Base-by-base conservation (phyloP, 177 flowering plant genomes). In the Vitis hybrid region DNA sequence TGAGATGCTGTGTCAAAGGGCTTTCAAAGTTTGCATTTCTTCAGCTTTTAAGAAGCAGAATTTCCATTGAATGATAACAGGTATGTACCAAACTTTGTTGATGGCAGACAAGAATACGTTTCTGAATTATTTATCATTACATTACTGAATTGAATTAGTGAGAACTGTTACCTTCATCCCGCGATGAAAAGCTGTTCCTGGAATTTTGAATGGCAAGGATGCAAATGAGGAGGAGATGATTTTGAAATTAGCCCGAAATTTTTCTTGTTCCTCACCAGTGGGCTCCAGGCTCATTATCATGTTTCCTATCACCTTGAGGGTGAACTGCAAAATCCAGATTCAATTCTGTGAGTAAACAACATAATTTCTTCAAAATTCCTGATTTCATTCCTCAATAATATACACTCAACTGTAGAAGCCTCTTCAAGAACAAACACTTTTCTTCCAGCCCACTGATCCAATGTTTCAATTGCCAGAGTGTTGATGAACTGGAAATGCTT, bases 271-370 rank as follows among this genome's bases (percentile, higher is more conserved):
- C 63, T 80, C 85, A 0, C 90, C 89, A 1, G 70, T 76, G 11
- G 92, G 90, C 72, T 88, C 90, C 52, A 87, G 74, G 83, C 92
- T 85, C 85, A 88, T 85, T 60, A 88, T 78, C 87, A 87, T 85
- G 79, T 85, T 74, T 52, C 93, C 84, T 46, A 87, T 89, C 58
- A 85, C 89, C 74, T 85, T 83, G 49, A 89, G 78, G n/a, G 91
- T 87, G 75, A 87, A 89, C 93, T 89, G 88, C 82, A 82, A 46
- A 74, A 57, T 32, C 2, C 11, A 71, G 24, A 55, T 9, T 35
- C 2, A 10, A 27, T 8, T 52, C 14, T 4, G 24, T 3, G n/a
- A 21, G 40, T n/a, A 32, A 9, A 13, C 0, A 17, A 60, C 19
- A 6, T 18, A 4, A 56, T 4, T 40, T 7, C 8, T 7, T 40